A percentile compares a stretch with the other conserved stretches of the same genome.
Conservation (phyloP, 148 eudicot species). For the Camellia sinensis region DNA sequence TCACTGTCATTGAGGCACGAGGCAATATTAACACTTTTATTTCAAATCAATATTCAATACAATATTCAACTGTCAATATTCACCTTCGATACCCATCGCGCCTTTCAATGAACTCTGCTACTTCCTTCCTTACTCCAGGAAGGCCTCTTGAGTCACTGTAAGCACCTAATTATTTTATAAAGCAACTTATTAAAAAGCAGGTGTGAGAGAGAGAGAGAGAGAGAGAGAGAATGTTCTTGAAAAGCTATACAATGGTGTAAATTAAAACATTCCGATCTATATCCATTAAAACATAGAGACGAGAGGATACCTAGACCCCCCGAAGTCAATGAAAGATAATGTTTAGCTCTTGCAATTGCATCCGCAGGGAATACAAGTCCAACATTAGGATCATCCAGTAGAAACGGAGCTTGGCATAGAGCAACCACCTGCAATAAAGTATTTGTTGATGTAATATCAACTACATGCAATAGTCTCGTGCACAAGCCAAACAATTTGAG, state of each 20-base stretch:
- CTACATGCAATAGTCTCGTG: background rate
- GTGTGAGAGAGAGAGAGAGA: background rate
- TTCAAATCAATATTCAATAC: background rate
- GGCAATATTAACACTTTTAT: slow-evolving; percentile 6
- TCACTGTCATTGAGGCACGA: slow-evolving; percentile 48
- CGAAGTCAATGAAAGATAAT: slow-evolving; percentile 71
- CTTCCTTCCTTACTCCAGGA: slow-evolving; percentile 89
- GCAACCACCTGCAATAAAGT: slow-evolving; percentile 74
- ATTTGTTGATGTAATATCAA: slow-evolving; percentile 13
- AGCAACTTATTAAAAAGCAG: background rate
- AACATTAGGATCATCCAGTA: slow-evolving; percentile 97
- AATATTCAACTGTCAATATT: slow-evolving; percentile 6
- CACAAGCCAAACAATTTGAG: background rate
- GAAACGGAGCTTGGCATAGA: slow-evolving; percentile 97
- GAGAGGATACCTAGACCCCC: slow-evolving; percentile 87
- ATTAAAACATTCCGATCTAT: background rate
- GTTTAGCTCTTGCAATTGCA: slow-evolving; percentile 93
- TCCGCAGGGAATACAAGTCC: slow-evolving; percentile 92
- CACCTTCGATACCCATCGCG: slow-evolving; percentile 99
- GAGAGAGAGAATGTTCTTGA: background rate
- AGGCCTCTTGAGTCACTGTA: slow-evolving; percentile 98
- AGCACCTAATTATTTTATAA: slow-evolving; percentile 56
- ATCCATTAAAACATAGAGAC: background rate
- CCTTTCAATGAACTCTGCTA: slow-evolving; percentile 85
- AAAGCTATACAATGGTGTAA: background rate